phyloP scores from a whole-genome alignment of 2,329 filamentous ascomycete species.

The Myotisia sp. region DNA sequence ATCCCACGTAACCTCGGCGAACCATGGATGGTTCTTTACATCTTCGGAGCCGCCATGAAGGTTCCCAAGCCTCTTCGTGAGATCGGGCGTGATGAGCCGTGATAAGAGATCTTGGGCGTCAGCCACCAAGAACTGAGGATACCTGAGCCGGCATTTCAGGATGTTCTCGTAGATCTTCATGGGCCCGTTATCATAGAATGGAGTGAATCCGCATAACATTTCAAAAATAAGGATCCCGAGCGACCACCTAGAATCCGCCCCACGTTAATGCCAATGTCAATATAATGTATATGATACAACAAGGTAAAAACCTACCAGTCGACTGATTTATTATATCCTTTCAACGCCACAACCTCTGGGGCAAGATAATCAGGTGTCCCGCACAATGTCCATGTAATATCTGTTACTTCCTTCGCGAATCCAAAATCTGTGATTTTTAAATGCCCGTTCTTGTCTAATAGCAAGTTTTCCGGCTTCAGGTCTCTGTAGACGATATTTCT shows the following conservation, averaged over 20 bases:
- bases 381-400: constrained; percentile 98
- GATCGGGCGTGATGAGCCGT: constrained; percentile 81
- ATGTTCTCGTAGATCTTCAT: constrained; percentile 98
- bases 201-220: constrained; percentile 97
- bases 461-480: constrained; percentile 84
- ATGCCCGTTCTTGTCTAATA: constrained; percentile 84
- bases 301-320: constrained; percentile 58
- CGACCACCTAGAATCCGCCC: constrained; percentile 60
- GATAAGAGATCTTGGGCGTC: constrained; percentile 88
- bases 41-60: constrained; percentile 79
- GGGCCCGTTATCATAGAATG: constrained; percentile 95
- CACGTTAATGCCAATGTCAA: constrained; percentile 7
- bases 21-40: constrained; percentile 93
- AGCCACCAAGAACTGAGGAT: constrained; percentile 85
- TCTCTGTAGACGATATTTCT: constrained; percentile 97
- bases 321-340: constrained; percentile 98
- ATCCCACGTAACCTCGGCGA: constrained; percentile 96
- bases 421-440: constrained; percentile 97
- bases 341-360: constrained; percentile 95
- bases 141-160: constrained; percentile 87
- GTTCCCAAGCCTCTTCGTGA: constrained; percentile 91
- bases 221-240: constrained; percentile 96
- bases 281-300: constrained; percentile 1
- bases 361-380: constrained; percentile 96
- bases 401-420: constrained; percentile 92